Base-by-base conservation (phyloP, 2,329 filamentous ascomycete species). In the Epichloe scottii region DNA sequence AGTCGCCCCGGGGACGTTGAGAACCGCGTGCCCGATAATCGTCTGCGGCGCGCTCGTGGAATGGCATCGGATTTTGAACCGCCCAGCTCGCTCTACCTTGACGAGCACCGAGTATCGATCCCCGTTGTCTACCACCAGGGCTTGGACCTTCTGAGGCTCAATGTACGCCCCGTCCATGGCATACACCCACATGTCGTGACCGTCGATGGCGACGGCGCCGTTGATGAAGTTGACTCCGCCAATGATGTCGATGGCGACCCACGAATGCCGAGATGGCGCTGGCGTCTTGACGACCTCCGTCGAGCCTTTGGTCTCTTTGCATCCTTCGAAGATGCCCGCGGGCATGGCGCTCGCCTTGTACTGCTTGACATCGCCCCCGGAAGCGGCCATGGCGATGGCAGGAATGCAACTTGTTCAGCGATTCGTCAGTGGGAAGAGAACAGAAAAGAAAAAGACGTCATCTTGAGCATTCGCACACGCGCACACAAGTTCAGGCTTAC, bases 241-340 rank as follows among this genome's bases (percentile, higher is more conserved):
- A 51, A 82, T 71, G n/a, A 81, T 58, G 54, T 80, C 73, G 14
- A 82, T 63, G 7, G 76, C 75, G 0, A 73, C 58, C 77, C 77
- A 82, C 8, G 23, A 34, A 15, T 49, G 35, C 65, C 58, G 3
- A 59, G 53, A 0, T 40, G 14, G 1, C 51, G 35, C 2, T 0
- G 3, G 59, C 51, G 26, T 68, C 1, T 65, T 57, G 54, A 81
- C 68, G 10, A 73, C 63, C 34, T 76, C 72, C 0, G 60, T 59
- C 0, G 64, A 57, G 1, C 71, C 73, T 4, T 69, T 56, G n/a
- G 73, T 74, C 1, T 72, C 62, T 3, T 64, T 65, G 58, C 79
- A 82, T 15, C 65, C 67, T 8, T 69, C 63, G 52, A 76, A 75
- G 6, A 72, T 61, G 7, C 66, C 61, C 1, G 66, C 55, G 2